Percentiles rank a stretch among this genome's conserved stretches.
phyloP scores from a whole-genome alignment of 1,284 basidiomycete species.

The Hymenochaete sp. region DNA sequence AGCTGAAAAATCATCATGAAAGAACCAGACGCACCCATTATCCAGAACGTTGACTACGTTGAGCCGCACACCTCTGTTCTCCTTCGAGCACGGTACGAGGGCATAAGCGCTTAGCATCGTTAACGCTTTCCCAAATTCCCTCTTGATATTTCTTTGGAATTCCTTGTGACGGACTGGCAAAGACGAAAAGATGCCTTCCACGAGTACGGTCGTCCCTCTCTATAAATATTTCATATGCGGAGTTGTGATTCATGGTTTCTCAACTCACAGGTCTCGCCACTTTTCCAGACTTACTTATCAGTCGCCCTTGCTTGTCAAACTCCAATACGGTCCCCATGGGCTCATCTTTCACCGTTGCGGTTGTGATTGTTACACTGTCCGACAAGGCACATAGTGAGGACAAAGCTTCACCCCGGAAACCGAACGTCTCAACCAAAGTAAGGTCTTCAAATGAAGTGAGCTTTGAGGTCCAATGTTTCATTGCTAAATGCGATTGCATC shows the following conservation, averaged over 20 bases:
- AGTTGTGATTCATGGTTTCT: neutral
- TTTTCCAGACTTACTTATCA: conserved; percentile 42
- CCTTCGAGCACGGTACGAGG: conserved; percentile 63
- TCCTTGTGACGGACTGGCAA: conserved; percentile 92
- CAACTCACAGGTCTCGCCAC: conserved; percentile 67
- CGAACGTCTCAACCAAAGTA: conserved; percentile 74
- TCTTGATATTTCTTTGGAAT: conserved; percentile 81
- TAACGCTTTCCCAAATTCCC: conserved; percentile 85
- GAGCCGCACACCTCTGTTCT: conserved; percentile 57
- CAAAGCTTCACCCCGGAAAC: conserved; percentile 94
- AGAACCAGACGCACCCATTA: conserved; percentile 51
- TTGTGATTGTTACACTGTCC: conserved; percentile 62
- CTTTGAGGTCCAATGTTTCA: conserved; percentile 95
- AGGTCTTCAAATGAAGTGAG: conserved; percentile 73
- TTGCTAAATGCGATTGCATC: conserved; percentile 40
- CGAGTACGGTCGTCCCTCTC: conserved; percentile 81
- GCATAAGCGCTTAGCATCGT: conserved; percentile 84
- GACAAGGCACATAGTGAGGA: conserved; percentile 87
- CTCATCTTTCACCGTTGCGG: conserved; percentile 60
- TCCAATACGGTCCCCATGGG: conserved; percentile 76
- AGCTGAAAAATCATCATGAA: neutral
- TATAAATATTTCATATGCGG: conserved; percentile 26
- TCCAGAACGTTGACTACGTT: conserved; percentile 68
- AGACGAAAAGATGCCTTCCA: conserved; percentile 70
- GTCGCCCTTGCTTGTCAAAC: conserved; percentile 56